These are phyloP conservation scores for Penicillium arizonense DNA, from an alignment of 495 filamentous ascomycete species.

Conservation along the genomic window DNA sequence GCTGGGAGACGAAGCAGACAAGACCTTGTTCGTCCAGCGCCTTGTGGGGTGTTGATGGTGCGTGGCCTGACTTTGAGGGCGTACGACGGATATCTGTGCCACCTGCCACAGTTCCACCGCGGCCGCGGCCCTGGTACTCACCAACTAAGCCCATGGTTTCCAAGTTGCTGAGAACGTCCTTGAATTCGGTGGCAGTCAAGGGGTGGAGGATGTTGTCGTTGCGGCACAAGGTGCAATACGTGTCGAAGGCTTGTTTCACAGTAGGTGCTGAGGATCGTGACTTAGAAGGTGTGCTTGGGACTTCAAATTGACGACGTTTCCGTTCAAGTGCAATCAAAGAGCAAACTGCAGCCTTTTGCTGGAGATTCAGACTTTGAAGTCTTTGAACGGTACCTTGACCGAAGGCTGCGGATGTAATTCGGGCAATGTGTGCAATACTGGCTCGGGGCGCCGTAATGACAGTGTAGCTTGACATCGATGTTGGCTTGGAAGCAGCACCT, in stretches of 20 bases:
- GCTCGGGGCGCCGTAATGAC: constrained; percentile 81
- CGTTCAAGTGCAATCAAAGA: constrained; percentile 79
- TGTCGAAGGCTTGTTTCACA: constrained; percentile 72
- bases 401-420: constrained; percentile 81
- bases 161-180: constrained; percentile 85
- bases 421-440: constrained; percentile 84
- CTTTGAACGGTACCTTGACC: constrained; percentile 80
- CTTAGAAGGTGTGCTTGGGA: constrained; percentile 58
- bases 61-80: constrained; percentile 56
- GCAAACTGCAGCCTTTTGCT: constrained; percentile 95
- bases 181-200: constrained; percentile 83
- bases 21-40: constrained; percentile 67
- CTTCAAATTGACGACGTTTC: constrained; percentile 35
- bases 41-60: constrained; percentile 41
- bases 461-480: constrained; percentile 56
- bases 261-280: constrained; percentile 60
- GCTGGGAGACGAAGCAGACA: constrained; percentile 73
- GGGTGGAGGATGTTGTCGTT: constrained; percentile 82
- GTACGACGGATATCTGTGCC: constrained; percentile 50
- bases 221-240: constrained; percentile 77
- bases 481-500: constrained; percentile 19
- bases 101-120: constrained; percentile 55
- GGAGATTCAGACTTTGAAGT: constrained; percentile 82
- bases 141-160: constrained; percentile 80
- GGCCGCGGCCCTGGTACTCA: constrained; percentile 69